These are phyloP conservation scores for Trichosporon asahii DNA, from an alignment of 1,284 basidiomycete species.

Conservation along the genomic window DNA sequence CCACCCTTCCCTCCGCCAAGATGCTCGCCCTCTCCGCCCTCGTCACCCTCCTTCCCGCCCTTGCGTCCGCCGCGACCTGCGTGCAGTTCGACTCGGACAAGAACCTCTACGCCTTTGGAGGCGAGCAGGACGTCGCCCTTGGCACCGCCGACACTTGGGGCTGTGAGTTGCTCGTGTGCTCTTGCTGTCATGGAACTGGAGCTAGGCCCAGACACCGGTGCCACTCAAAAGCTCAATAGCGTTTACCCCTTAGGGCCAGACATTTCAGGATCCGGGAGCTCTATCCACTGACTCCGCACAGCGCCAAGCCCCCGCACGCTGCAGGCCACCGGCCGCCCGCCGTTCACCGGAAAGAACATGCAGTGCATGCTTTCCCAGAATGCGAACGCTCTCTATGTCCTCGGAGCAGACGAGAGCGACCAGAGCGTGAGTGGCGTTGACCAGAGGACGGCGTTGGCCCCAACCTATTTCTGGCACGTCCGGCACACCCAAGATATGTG, in stretches of 20 bases:
- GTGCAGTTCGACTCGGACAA: constrained; percentile 48
- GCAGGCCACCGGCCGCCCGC: constrained; percentile 45
- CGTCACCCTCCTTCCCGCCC: constrained; percentile 30
- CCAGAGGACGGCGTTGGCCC: background rate
- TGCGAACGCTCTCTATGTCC: constrained; percentile 64
- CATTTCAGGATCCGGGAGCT: background rate
- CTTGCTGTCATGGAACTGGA: background rate
- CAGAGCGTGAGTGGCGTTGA: constrained; percentile 53
- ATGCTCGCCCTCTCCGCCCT: constrained; percentile 29
- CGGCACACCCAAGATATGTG: background rate
- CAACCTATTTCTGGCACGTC: background rate
- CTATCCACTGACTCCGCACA: constrained; percentile 19
- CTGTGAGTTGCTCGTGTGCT: constrained; percentile 38
- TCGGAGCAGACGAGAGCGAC: constrained; percentile 67
- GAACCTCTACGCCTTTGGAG: constrained; percentile 52
- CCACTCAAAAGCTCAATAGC: background rate
- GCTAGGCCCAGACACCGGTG: background rate
- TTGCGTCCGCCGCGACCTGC: constrained; percentile 43
- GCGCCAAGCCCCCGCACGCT: constrained; percentile 38
- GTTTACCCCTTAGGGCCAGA: background rate
- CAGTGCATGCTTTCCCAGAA: constrained; percentile 51
- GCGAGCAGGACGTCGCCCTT: constrained; percentile 47
- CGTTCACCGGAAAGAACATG: constrained; percentile 49
- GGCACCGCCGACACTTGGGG: constrained; percentile 42
- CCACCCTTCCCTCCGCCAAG: background rate